phyloP scores from a whole-genome alignment of 2,329 filamentous ascomycete species.

The Aspergillus sojae region DNA sequence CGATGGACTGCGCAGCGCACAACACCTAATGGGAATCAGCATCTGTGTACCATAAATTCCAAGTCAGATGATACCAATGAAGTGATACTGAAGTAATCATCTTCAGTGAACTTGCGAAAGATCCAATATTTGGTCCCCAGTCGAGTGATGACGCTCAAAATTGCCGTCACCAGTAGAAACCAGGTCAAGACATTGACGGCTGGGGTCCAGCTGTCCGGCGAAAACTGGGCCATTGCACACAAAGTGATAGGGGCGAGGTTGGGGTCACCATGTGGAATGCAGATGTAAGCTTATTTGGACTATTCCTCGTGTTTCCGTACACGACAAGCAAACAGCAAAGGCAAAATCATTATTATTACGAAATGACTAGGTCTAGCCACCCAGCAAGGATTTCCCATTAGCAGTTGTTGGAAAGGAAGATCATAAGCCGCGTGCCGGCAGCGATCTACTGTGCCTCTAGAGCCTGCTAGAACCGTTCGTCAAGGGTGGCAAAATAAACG shows the following conservation, averaged over 20 bases:
- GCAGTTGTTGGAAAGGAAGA: not conserved
- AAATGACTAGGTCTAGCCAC: not conserved
- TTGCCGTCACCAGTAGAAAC: constrained; percentile 30
- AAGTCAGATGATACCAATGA: constrained; percentile 20
- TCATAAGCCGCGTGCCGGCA: too few species aligned
- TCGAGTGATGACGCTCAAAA: constrained; percentile 27
- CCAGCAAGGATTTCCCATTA: not conserved
- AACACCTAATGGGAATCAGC: constrained; percentile 9
- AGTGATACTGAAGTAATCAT: constrained; percentile 26
- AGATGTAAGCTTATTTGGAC: not conserved
- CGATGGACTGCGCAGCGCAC: constrained; percentile 25
- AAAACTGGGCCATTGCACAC: not conserved
- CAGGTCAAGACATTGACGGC: constrained; percentile 29
- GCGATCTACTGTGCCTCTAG: not conserved
- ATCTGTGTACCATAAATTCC: not conserved
- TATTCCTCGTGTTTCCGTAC: not conserved
- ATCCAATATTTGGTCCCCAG: constrained; percentile 29
- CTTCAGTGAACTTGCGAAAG: constrained; percentile 24
- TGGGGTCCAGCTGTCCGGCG: constrained; percentile 17
- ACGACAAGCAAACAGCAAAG: not conserved
- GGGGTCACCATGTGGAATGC: not conserved
- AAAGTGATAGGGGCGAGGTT: not conserved
- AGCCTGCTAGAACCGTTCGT: not conserved
- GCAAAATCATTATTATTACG: not conserved
- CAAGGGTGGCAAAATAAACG: not conserved